Evolutionary conservation across 257 asterid genomes (phyloP), one percentile per base, ranked within the genome.

Genomic region (Prunella vulgaris): DNA sequence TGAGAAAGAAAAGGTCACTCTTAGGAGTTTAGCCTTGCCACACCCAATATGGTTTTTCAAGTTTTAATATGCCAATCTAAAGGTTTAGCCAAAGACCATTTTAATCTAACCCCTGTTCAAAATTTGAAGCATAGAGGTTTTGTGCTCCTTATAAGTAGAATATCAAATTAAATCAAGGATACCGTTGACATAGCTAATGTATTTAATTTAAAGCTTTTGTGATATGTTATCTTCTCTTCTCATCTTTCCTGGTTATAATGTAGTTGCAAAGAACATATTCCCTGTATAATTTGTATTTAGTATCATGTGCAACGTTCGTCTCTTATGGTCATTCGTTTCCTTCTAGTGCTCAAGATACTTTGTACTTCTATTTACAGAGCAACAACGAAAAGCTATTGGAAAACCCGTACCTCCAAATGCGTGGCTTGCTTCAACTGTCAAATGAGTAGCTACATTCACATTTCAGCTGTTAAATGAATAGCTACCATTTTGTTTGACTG

Each of bases 301-400:
- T 42, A 60, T 66, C 70, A 52, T 77, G 9, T 17, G 32, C 17
- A 53, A 53, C 20, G 44, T 64, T 65, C 14, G 51, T 24, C 10
- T 64, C 32, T 69, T 24, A 48, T 69, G 63, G 49, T 62, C 69
- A 35, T 68, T 66, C 64, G 66, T 35, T 58, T 52, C 10, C 44
- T 44, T 59, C 69, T 64, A 66, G 51, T 68, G 68, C 67, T 69
- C 66, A 67, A 68, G 63, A 38, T 78, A 27, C 32, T 66, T 69
- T 77, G 10, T 69, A 74, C 74, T 78, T 86, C 48, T 57, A 56
- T 69, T 65, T 79, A 74, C 95, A 94, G 99, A 94, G 97, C 82
- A 94, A 94, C 95, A 94, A 94, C n/a, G 99, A 94, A 82, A 94
- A 91, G 86, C 89, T 94, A 60, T 79, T 94, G 90, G 98, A 94